phyloP scores from a whole-genome alignment of 169 alveolate species.

The Cryptosporidium muris region DNA sequence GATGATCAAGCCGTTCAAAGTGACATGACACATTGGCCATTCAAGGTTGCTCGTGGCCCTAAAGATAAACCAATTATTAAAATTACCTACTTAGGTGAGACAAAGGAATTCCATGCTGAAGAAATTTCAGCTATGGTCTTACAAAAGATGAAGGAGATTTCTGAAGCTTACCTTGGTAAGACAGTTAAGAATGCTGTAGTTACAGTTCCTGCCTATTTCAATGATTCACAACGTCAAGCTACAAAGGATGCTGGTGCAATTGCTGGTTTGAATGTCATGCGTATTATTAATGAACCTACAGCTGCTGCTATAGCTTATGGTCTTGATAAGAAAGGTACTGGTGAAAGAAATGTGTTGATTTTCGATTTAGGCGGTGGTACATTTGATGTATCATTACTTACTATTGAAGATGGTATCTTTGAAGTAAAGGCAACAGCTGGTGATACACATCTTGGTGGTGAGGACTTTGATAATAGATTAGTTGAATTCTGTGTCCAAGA shows the following conservation, averaged over 20 bases:
- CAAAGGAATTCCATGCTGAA: constrained; percentile 91
- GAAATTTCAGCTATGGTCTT: constrained; percentile 96
- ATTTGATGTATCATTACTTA: constrained; percentile 96
- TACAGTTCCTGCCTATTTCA: constrained; percentile 99
- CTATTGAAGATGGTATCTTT: constrained; percentile 95
- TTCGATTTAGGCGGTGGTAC: constrained; percentile 99
- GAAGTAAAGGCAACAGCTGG: constrained; percentile 99
- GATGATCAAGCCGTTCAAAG: constrained; percentile 91
- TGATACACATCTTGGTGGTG: constrained; percentile 99
- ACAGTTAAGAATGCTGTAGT: constrained; percentile 95
- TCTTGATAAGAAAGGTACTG: constrained; percentile 90
- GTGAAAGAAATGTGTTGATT: constrained; percentile 93
- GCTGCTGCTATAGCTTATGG: constrained; percentile 99
- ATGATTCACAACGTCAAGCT: constrained; percentile 98
- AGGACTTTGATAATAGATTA: constrained; percentile 97
- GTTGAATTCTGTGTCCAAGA: constrained; percentile 95
- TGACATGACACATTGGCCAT: constrained; percentile 94
- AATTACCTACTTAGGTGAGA: constrained; percentile 89
- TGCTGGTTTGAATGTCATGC: constrained; percentile 97
- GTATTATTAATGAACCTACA: constrained; percentile 98
- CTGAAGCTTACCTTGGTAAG: constrained; percentile 94
- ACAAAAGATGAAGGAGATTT: constrained; percentile 96
- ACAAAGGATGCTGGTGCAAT: constrained; percentile 99
- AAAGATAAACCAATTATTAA: constrained; percentile 89
- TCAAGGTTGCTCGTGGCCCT: constrained; percentile 87